Conservation (phyloP, 352 stramenopile species). For the Globisporangium abappressorium region DNA sequence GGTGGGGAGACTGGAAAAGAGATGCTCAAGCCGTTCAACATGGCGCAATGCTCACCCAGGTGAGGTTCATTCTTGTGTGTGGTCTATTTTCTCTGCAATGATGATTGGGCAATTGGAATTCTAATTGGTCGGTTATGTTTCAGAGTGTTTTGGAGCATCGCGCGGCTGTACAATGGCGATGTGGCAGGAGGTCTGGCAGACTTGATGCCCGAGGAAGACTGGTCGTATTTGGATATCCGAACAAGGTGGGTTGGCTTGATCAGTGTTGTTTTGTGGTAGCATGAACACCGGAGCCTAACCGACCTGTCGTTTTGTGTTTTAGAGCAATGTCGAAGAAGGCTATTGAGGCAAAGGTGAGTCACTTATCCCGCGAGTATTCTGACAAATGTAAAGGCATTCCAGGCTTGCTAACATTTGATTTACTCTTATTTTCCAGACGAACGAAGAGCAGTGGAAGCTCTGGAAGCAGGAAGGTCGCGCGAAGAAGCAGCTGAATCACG, state of each 20-base stretch:
- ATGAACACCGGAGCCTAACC: background rate
- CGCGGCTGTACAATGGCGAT: constrained; percentile 71
- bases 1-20: constrained; percentile 74
- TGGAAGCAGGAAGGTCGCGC: constrained; percentile 46
- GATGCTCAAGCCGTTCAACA: constrained; percentile 91
- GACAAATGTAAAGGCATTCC: background rate
- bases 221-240: constrained; percentile 77
- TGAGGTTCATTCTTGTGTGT: constrained; percentile 15
- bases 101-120: background rate
- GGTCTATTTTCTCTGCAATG: background rate
- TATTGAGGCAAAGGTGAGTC: constrained; percentile 66
- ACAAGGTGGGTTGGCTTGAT: constrained; percentile 33
- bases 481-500: constrained; percentile 9
- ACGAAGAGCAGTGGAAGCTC: constrained; percentile 64
- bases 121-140: background rate
- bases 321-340: constrained; percentile 76
- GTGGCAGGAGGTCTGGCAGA: constrained; percentile 58
- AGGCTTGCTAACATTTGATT: background rate
- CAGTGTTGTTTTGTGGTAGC: background rate
- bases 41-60: constrained; percentile 80
- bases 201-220: constrained; percentile 79
- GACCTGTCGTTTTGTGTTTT: background rate
- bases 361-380: background rate
- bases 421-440: constrained; percentile 33
- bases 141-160: constrained; percentile 86